Base-by-base conservation (phyloP, 2,329 filamentous ascomycete genomes). In the Anthostomella pinea region DNA sequence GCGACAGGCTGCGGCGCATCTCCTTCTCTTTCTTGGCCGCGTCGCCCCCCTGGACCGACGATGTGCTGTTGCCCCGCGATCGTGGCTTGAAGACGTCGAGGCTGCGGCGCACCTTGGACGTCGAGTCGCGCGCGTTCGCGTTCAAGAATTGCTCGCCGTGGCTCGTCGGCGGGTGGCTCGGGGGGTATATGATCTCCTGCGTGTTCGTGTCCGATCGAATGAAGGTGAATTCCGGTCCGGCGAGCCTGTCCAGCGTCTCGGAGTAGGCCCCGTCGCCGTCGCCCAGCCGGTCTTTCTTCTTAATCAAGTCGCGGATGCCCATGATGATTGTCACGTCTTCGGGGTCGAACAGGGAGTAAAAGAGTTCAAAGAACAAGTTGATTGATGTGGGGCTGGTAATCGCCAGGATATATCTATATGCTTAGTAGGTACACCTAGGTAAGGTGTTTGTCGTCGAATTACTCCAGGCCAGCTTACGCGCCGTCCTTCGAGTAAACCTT, bases 161-260 rank as follows among this genome's bases (percentile, higher is more conserved):
- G 48, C 48, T 46, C 13, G 48, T n/a, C n/a, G n/a, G n/a, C n/a
- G n/a, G 55, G 46, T 52, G 56, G 52, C 46, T 60, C 6, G 88
- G 85, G 8, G 87, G 85, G 38, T 79, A 71, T 59, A 95, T 87
- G 48, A 84, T 69, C 61, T 96, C 88, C 58, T 89, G 77, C 2
- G 83, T 81, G 48, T 81, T 67, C 1, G 90, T 95, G 57, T 95
- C 91, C 48, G 87, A 84, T 44, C 89, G 83, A 56, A 93, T 75
- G 66, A 96, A 88, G 46, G 75, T 87, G 67, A 96, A 88, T 51
- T 86, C 81, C 39, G 84, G 81, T 2, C 70, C 59, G 33, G 58
- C 57, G 25, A 68, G 58, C 36, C 52, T 59, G 28, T 60, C 51
- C 34, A 64, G 53, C 14, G 65, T 61, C 43, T 63, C 60, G 43